Conservation (phyloP, 495 filamentous ascomycete species). For the Neurospora cerealis region DNA sequence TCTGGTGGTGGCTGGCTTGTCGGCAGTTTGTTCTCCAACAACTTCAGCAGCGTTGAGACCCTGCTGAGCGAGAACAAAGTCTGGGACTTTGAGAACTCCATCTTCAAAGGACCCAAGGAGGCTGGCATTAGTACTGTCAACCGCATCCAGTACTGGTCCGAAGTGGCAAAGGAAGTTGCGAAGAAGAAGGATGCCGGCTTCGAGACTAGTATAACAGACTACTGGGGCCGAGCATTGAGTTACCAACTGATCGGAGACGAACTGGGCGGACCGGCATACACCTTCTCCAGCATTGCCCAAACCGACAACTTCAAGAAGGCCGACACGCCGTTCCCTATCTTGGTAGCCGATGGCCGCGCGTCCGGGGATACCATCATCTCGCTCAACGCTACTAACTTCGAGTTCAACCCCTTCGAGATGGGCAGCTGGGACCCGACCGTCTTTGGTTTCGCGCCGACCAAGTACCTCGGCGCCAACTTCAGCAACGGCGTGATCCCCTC, state of each 20-base stretch:
- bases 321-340: constrained; percentile 70
- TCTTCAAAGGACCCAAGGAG: constrained; percentile 45
- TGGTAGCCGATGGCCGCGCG: constrained; percentile 65
- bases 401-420: constrained; percentile 84
- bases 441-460: constrained; percentile 64
- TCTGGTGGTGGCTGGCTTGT: constrained; percentile 87
- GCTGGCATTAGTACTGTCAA: constrained; percentile 28
- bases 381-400: constrained; percentile 70
- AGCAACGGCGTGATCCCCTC: constrained; percentile 48
- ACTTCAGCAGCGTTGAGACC: constrained; percentile 64
- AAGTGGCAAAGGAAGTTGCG: constrained; percentile 50
- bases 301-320: constrained; percentile 56
- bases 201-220: constrained; percentile 73
- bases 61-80: constrained; percentile 50
- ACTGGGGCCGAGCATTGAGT: constrained; percentile 72
- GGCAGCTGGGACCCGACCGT: constrained; percentile 76
- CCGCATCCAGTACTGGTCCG: constrained; percentile 54
- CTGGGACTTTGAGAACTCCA: constrained; percentile 73
- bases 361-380: constrained; percentile 56
- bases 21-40: constrained; percentile 78
- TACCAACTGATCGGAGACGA: constrained; percentile 75
- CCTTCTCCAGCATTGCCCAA: constrained; percentile 78
- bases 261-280: constrained; percentile 69
- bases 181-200: constrained; percentile 63
- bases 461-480: constrained; percentile 76